These are phyloP conservation scores for Eimeria praecox DNA, from an alignment of 169 alveolate genomes.

Conservation along the genomic window DNA sequence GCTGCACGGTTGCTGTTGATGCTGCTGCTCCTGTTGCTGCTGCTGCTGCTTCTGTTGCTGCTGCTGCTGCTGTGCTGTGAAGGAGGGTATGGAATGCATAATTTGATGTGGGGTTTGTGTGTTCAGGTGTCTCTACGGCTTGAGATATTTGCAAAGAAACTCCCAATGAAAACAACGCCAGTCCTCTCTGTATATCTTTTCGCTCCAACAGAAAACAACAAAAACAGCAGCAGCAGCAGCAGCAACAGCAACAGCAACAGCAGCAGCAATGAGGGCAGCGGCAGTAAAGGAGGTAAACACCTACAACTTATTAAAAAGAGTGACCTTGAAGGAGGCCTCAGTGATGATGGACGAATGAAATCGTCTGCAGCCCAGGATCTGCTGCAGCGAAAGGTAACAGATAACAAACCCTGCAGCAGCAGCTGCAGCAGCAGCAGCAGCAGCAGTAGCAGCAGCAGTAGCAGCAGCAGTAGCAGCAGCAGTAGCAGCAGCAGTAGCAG, in stretches of 20 bases:
- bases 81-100: no score
- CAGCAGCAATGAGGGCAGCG: conserved; percentile 11
- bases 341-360: conserved; percentile 72
- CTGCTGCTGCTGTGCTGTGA: background rate
- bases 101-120: no score
- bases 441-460: no score
- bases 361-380: conserved; percentile 76
- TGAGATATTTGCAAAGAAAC: background rate
- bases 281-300: conserved; percentile 53
- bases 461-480: no score
- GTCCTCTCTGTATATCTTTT: conserved; percentile 24
- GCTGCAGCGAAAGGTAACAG: conserved; percentile 27
- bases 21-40: background rate
- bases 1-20: background rate
- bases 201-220: conserved; percentile 20
- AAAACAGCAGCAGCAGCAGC: background rate
- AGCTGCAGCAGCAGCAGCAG: no score
- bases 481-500: no score
- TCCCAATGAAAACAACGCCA: conserved; percentile 20
- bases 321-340: conserved; percentile 79
- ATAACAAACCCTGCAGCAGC: no score
- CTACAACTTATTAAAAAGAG: conserved; percentile 41
- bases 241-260: conserved; percentile 41
- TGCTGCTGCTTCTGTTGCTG: background rate
- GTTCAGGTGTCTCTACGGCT: conserved; percentile 61